These are phyloP conservation scores for Dioscorea alata DNA, from an alignment of 106 monocot species.

Conservation along the genomic window DNA sequence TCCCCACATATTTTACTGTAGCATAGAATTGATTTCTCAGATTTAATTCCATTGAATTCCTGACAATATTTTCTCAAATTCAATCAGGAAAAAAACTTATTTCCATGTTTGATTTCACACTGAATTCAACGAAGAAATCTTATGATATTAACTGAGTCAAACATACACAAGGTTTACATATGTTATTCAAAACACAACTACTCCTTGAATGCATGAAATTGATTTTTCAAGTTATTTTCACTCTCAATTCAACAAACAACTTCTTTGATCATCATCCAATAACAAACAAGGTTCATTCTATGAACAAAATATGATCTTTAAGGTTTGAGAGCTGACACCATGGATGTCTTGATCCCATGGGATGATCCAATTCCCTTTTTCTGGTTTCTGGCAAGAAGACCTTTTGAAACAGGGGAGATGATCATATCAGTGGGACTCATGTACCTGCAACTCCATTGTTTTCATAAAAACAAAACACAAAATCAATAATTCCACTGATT, in stretches of 20 bases:
- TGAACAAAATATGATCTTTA: conserved; percentile 18
- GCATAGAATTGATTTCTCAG: no score
- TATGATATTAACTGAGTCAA: not conserved
- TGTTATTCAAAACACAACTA: not conserved
- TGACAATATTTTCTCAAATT: conserved; percentile 48
- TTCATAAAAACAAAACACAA: not conserved
- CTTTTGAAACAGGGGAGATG: not conserved
- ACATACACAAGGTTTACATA: not conserved
- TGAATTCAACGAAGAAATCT: not conserved
- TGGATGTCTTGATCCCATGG: not conserved
- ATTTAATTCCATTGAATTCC: no score
- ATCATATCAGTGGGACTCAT: not conserved
- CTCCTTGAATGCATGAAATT: not conserved
- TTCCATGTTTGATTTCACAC: conserved; percentile 94
- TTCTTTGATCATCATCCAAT: conserved; percentile 92
- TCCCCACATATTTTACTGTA: no score
- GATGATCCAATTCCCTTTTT: not conserved
- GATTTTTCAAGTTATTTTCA: not conserved
- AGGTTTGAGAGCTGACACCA: not conserved
- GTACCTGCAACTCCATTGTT: not conserved
- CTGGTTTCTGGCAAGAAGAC: not conserved
- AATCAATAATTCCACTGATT: not conserved
- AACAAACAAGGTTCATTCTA: conserved; percentile 86
- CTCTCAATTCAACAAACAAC: conserved; percentile 2
- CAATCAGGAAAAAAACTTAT: conserved; percentile 81